Evolutionary conservation across 352 stramenopile species (phyloP).

Genomic region (Pythium diclinum): DNA sequence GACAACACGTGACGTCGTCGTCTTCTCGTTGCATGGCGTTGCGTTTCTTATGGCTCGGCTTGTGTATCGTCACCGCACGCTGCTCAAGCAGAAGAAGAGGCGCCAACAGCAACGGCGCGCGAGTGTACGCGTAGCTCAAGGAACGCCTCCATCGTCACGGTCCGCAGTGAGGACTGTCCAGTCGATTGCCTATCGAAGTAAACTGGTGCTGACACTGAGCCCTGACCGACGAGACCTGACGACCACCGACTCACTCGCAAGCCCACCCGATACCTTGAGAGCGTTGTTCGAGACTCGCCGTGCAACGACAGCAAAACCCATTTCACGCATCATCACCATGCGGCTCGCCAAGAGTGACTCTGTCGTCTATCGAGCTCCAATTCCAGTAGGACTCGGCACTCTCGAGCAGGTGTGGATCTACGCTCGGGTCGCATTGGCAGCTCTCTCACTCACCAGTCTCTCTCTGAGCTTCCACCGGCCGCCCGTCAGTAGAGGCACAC

Average conservation of each 20-base stretch:
- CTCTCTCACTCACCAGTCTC: background rate
- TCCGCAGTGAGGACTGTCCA: background rate
- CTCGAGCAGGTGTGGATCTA: background rate
- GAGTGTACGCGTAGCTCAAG: background rate
- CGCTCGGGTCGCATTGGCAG: background rate
- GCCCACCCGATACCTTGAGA: background rate
- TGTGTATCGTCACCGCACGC: background rate
- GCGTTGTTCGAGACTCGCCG: background rate
- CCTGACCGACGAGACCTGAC: background rate
- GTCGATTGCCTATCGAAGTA: background rate
- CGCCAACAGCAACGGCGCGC: background rate
- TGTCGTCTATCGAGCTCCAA: background rate
- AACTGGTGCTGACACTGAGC: background rate
- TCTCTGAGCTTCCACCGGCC: background rate
- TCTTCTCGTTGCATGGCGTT: background rate
- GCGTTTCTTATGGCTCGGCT: background rate
- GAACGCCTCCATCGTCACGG: background rate
- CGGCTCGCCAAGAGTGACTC: background rate
- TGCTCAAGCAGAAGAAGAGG: background rate
- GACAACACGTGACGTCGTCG: background rate
- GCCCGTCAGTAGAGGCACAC: background rate
- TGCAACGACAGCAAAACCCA: background rate
- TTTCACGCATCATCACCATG: background rate
- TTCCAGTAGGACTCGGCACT: background rate
- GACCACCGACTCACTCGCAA: background rate